A percentile compares a stretch with the other conserved stretches of the same genome.
Conservation (phyloP, 768 basidiomycete species). For the Punctularia strigosozonata region DNA sequence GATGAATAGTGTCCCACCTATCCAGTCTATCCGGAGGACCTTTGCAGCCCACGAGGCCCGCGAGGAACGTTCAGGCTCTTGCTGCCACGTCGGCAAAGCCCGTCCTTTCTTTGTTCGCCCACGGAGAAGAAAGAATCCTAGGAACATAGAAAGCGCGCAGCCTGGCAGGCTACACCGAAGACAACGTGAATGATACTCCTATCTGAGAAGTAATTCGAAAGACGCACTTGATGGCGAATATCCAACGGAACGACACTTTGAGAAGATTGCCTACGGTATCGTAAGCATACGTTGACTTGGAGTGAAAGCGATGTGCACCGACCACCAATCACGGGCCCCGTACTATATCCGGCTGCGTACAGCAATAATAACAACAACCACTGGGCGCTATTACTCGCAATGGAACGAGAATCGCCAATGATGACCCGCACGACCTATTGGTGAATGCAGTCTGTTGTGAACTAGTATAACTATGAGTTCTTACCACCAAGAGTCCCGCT, state of each 20-base stretch:
- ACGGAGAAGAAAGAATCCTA: slow-evolving; percentile 31
- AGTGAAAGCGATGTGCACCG: slow-evolving; percentile 22
- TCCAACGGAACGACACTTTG: slow-evolving; percentile 39
- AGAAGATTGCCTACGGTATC: no score
- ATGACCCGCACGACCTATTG: slow-evolving; percentile 29
- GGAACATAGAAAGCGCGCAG: slow-evolving; percentile 20
- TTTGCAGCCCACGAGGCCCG: slow-evolving; percentile 15
- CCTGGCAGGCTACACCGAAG: slow-evolving; percentile 25
- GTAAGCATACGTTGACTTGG: no score
- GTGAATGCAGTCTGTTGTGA: not conserved
- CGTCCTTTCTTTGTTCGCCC: slow-evolving; percentile 15
- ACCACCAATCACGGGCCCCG: slow-evolving; percentile 36
- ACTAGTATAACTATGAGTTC: slow-evolving; percentile 6
- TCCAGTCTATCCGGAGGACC: slow-evolving; percentile 30
- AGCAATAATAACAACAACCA: slow-evolving; percentile 28
- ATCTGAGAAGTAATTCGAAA: not conserved
- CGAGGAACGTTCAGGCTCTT: not conserved
- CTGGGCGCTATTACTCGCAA: slow-evolving; percentile 32
- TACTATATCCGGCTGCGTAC: slow-evolving; percentile 28
- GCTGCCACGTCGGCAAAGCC: not conserved
- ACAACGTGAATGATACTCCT: not conserved
- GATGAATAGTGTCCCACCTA: slow-evolving; percentile 33
- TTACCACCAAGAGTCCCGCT: slow-evolving; percentile 27
- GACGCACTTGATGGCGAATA: slow-evolving; percentile 42
- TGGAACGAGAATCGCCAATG: slow-evolving; percentile 29